Evolutionary conservation across 352 stramenopile genomes (phyloP).

Genomic region (Globisporangium takayamanum): DNA sequence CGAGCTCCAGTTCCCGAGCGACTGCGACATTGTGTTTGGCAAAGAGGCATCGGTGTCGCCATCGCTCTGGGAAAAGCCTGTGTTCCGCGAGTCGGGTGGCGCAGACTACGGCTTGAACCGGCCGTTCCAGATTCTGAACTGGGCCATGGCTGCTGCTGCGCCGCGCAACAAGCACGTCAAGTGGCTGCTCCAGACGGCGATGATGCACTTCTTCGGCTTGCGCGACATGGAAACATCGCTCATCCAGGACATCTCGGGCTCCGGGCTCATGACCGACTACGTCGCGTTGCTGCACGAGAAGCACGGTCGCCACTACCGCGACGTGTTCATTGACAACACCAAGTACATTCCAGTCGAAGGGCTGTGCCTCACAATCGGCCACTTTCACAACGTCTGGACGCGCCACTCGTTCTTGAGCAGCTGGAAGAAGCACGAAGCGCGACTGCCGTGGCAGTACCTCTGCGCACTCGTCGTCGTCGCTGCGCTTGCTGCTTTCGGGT

Average conservation of each 20-base stretch:
- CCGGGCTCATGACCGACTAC: conserved; percentile 16
- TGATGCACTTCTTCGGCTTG: conserved; percentile 16
- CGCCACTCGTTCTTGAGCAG: conserved; percentile 1
- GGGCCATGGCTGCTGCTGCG: conserved; percentile 9
- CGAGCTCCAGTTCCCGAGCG: conserved; percentile 1
- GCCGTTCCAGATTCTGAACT: conserved; percentile 19
- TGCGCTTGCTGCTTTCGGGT: too few relatives aligned
- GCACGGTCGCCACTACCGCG: conserved; percentile 4
- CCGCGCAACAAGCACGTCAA: conserved; percentile 15
- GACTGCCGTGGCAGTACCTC: too few relatives aligned
- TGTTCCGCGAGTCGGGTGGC: neutral
- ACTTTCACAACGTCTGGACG: conserved; percentile 5
- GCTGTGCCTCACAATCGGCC: conserved; percentile 3
- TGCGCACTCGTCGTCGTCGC: too few relatives aligned
- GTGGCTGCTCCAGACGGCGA: conserved; percentile 1
- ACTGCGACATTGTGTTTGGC: conserved; percentile 12
- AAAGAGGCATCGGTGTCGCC: conserved; percentile 4
- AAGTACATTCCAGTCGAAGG: conserved; percentile 6
- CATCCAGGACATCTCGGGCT: conserved; percentile 16
- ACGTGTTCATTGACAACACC: neutral
- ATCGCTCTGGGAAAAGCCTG: neutral
- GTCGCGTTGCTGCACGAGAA: conserved; percentile 15
- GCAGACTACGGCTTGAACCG: conserved; percentile 7
- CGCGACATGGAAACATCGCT: conserved; percentile 5
- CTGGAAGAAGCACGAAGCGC: conserved; percentile 1